Evolutionary conservation across 2,329 filamentous ascomycete species (phyloP), one percentile per base, ranked within the genome.

Genomic region (Boeremia exigua): DNA sequence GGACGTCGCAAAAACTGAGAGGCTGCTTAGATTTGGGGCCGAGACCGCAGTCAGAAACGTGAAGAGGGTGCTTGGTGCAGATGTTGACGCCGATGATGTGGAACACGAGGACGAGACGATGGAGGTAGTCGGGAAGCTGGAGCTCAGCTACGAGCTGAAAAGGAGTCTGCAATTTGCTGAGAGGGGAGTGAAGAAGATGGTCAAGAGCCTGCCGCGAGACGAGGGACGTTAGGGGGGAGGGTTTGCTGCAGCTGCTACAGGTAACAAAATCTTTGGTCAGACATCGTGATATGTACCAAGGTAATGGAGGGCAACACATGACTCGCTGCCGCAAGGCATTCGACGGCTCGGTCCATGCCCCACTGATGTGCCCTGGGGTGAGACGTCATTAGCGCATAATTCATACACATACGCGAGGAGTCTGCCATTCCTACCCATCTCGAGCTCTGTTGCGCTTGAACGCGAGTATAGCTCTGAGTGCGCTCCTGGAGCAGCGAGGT

Each of bases 181-280:
- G 62, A 68, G 68, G 34, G 71, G 70, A 5, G 62, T 75, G 12
- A 71, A 63, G 61, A 67, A 69, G 38, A 70, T 75, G 68, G 66
- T 64, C 11, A 74, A 71, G 51, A 60, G 66, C 5, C 43, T 76
- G 17, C 43, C 42, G 2, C 29, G 25, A 8, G 50, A 42, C 15
- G 50, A 54, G 33, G 43, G 37, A n/a, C 14, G 8, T 12, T 19
- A 27, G 29, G 2, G 17, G n/a, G 14, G 33, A n/a, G 11, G 19
- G n/a, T 12, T 29, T 29, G 19, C 19, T 33, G 29, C 7, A 27
- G 15, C 25, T 38, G 19, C 17, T 33, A 14, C 33, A 14, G 4
- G n/a, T 14, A 38, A 14, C n/a, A 28, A 15, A 25, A n/a, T 2
- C 19, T 28, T 12, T 11, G n/a, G 17, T 15, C 23, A 15, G 25